phyloP scores from a whole-genome alignment of 2,329 filamentous ascomycete genomes.

The Claviceps digitariae region DNA sequence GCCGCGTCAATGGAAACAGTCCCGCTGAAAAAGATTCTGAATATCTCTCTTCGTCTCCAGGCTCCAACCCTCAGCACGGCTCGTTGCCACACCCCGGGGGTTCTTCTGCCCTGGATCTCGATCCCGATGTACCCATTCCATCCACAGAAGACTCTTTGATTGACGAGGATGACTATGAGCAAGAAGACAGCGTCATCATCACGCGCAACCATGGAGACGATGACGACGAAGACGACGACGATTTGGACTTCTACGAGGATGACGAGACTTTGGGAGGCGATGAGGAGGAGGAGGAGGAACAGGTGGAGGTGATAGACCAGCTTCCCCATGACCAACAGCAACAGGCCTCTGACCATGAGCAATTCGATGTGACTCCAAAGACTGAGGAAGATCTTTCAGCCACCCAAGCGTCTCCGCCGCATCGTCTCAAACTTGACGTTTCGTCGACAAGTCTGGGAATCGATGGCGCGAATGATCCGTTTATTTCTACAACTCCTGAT shows the following conservation, averaged over 20 bases:
- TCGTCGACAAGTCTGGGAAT: conserved; percentile 24
- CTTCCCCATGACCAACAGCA: neutral
- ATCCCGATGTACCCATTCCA: conserved; percentile 83
- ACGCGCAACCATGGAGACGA: conserved; percentile 48
- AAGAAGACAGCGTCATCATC: conserved; percentile 50
- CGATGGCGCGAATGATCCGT: conserved; percentile 1
- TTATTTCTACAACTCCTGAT: neutral
- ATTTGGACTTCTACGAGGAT: conserved; percentile 51
- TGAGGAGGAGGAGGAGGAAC: conserved; percentile 29
- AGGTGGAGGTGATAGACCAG: conserved; percentile 15
- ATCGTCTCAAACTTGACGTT: conserved; percentile 3
- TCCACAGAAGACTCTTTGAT: conserved; percentile 62
- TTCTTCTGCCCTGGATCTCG: conserved; percentile 28
- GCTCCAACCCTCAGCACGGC: conserved; percentile 42
- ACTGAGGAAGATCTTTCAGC: neutral
- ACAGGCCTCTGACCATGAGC: neutral
- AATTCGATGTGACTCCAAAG: neutral
- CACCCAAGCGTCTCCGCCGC: conserved; percentile 10
- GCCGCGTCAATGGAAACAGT: conserved; percentile 61
- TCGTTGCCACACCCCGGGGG: conserved; percentile 23
- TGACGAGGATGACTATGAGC: conserved; percentile 38
- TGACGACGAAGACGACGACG: conserved; percentile 47
- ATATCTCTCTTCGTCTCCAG: conserved; percentile 50
- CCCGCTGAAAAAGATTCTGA: conserved; percentile 44
- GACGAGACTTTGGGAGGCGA: conserved; percentile 43